Conservation (phyloP, 331 rosid species). For the Rosa hybrid region DNA sequence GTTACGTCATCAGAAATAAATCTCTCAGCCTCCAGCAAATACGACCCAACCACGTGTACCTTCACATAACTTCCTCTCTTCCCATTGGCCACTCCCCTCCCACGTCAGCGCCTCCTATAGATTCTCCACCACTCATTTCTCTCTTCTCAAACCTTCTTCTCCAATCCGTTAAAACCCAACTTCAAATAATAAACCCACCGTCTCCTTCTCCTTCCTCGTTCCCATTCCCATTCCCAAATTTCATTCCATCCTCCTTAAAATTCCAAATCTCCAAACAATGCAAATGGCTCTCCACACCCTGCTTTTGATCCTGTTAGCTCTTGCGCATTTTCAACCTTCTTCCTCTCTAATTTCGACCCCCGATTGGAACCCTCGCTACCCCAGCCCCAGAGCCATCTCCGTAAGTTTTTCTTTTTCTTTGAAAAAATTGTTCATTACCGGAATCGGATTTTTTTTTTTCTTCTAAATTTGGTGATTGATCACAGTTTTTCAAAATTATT, state of each 20-base stretch:
- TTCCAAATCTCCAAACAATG: not conserved
- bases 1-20: conserved; percentile 26
- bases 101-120: conserved; percentile 48
- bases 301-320: conserved; percentile 33
- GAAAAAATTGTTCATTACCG: not conserved
- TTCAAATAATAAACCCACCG: not conserved
- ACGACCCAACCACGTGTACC: conserved; percentile 42
- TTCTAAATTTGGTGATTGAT: too few species aligned
- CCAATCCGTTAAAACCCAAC: not conserved
- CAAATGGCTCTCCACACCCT: conserved; percentile 25
- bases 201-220: not conserved
- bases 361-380: conserved; percentile 40
- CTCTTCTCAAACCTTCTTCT: not conserved
- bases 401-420: conserved; percentile 30
- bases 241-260: not conserved
- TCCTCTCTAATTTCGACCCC: conserved; percentile 43
- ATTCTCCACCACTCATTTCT: conserved; percentile 17
- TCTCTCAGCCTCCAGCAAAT: conserved; percentile 31
- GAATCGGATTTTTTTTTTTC: not conserved
- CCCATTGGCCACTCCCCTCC: conserved; percentile 40
- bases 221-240: not conserved
- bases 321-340: conserved; percentile 19
- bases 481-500: too few species aligned
- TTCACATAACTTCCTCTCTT: conserved; percentile 25
- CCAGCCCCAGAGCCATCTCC: conserved; percentile 64